phyloP scores from a whole-genome alignment of 2,329 filamentous ascomycete genomes.

The Ophiostoma triangulosporum region DNA sequence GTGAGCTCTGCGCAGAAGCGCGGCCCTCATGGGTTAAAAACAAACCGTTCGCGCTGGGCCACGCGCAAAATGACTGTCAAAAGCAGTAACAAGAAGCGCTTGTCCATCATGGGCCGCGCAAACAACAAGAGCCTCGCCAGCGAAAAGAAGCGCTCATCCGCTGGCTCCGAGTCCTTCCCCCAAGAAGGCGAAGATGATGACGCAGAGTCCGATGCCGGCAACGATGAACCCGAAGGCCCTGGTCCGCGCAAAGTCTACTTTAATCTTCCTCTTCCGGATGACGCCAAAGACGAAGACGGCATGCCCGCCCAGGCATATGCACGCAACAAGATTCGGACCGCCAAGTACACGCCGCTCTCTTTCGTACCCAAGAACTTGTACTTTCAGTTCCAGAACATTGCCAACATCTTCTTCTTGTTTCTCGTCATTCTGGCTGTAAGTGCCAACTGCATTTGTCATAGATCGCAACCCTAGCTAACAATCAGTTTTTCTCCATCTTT shows the following conservation, averaged over 20 bases:
- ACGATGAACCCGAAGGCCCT: conserved; percentile 25
- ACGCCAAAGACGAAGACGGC: conserved; percentile 69
- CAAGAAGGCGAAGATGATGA: conserved; percentile 21
- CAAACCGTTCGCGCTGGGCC: conserved; percentile 84
- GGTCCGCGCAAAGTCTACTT: conserved; percentile 59
- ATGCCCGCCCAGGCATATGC: conserved; percentile 56
- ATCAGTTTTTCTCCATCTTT: conserved; percentile 89
- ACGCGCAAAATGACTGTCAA: conserved; percentile 74
- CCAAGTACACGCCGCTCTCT: conserved; percentile 90
- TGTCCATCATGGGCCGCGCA: conserved; percentile 66
- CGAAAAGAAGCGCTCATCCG: conserved; percentile 54
- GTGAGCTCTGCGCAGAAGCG: conserved; percentile 4
- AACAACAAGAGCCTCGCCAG: conserved; percentile 48
- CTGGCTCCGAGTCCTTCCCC: conserved; percentile 20
- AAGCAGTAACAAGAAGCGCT: conserved; percentile 64
- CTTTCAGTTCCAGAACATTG: conserved; percentile 97
- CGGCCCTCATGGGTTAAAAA: conserved; percentile 19
- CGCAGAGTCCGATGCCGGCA: conserved; percentile 25
- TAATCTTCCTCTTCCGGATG: conserved; percentile 65
- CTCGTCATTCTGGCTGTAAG: conserved; percentile 87
- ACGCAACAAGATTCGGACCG: conserved; percentile 93
- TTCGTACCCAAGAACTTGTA: conserved; percentile 95
- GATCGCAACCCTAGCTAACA: background rate
- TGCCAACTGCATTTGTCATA: conserved; percentile 7
- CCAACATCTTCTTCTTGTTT: conserved; percentile 97